Base-by-base conservation (phyloP, 768 basidiomycete genomes). In the Rhizopogon sp. region DNA sequence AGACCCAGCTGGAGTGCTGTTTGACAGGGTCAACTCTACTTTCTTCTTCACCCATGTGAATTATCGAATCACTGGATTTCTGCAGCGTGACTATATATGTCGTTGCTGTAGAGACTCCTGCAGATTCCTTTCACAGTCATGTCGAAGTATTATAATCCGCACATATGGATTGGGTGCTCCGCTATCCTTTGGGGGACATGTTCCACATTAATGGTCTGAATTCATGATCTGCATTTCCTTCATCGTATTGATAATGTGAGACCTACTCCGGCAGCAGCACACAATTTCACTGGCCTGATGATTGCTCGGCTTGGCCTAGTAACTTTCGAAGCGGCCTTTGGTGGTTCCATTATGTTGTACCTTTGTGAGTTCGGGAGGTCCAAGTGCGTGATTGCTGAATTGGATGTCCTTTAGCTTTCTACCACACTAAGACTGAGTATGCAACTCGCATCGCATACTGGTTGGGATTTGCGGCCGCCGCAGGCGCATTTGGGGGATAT, bases 31-130 rank as follows among this genome's bases (percentile, higher is more conserved):
- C 43, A 87, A 84, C 55, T 85, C 88, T 1, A 76, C 78, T 6
- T 92, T 91, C 71, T 91, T 85, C 70, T 82, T 91, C 69, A 82
- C 90, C 58, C 90, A 90, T 66, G 88, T 85, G 55, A 55, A 79
- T 70, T 17, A 31, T 5, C 10, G 4, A 13, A 39, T 3, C 22
- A 4, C 35, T 42, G 14, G 1, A 37, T 42, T 33, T 49, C 7
- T 28, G 25, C 25, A 17, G 51, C 9, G 17, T 28, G 33, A 45
- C 25, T 25, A 13, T 20, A 3, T 14, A 22, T 16, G 29, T 31
- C 44, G 52, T 42, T 2, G 6, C 47, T 53, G 11, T 62, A 90
- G 87, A 86, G 90, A 55, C 53, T 89, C 13, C 83, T 75, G 57
- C 84, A 87, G 71, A 74, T 90, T 37, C 89, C 89, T 0, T 85